Evolutionary conservation across 139 green algal species (phyloP).

Genomic region (Raphidocelis subcapitata): DNA sequence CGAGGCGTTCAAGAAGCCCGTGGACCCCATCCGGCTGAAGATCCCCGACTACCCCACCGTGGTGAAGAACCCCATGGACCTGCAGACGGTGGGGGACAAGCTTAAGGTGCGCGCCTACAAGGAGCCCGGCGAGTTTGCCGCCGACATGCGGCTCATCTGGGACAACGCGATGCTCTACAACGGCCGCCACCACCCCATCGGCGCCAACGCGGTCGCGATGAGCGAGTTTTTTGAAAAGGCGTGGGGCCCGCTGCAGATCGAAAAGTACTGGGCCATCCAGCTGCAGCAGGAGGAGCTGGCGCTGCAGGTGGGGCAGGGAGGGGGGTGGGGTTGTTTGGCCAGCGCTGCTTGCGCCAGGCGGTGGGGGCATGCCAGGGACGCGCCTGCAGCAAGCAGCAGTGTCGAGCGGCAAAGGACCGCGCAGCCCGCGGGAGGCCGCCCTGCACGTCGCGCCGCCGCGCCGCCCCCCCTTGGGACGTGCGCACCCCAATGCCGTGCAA

Average conservation of each 20-base stretch:
- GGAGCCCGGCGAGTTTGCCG: conserved; percentile 38
- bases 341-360: no score
- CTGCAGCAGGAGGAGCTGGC: conserved; percentile 14
- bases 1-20: conserved; percentile 53
- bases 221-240: conserved; percentile 39
- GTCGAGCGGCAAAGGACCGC: no score
- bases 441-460: no score
- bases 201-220: conserved; percentile 32
- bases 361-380: no score
- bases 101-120: conserved; percentile 41
- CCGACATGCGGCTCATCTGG: conserved; percentile 61
- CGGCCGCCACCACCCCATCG: conserved; percentile 31
- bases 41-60: conserved; percentile 68
- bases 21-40: conserved; percentile 50
- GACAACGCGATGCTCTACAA: conserved; percentile 67
- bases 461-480: no score
- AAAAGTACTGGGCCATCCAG: conserved; percentile 43
- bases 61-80: conserved; percentile 64
- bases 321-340: no score
- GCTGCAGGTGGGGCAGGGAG: conserved; percentile 3
- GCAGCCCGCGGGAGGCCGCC: no score
- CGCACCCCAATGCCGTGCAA: no score
- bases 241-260: conserved; percentile 48
- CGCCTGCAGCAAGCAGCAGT: no score
- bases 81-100: conserved; percentile 57